Evolutionary conservation across 441 rosid species (phyloP).

Genomic region (Viola pubescens): DNA sequence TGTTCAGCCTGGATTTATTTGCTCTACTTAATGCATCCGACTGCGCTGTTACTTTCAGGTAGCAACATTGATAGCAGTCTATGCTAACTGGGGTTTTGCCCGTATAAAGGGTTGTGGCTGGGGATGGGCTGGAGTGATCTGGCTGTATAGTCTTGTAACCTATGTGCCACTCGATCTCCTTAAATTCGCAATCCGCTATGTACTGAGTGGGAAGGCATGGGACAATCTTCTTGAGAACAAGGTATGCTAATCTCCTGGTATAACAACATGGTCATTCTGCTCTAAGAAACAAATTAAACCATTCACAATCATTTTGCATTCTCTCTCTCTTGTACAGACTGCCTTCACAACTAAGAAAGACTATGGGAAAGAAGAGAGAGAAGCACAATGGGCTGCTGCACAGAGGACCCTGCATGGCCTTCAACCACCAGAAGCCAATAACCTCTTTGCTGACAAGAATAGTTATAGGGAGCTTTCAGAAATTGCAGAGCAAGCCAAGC

Average conservation of each 20-base stretch:
- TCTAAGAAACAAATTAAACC: too few species aligned
- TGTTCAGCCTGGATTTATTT: too few species aligned
- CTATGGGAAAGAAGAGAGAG: constrained; percentile 88
- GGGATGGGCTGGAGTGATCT: constrained; percentile 94
- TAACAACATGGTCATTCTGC: too few species aligned
- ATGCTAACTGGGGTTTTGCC: constrained; percentile 81
- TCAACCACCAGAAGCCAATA: constrained; percentile 54
- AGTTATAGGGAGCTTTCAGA: constrained; percentile 76
- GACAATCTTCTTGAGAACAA: constrained; percentile 73
- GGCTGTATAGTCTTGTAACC: constrained; percentile 59
- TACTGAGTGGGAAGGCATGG: constrained; percentile 83
- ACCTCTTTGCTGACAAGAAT: constrained; percentile 47
- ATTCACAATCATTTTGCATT: too few species aligned
- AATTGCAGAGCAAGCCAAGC: constrained; percentile 86
- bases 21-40: too few species aligned
- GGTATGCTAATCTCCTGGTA: constrained; percentile 25
- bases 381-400: constrained; percentile 92
- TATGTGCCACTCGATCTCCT: constrained; percentile 75
- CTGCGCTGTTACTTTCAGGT: constrained; percentile 31
- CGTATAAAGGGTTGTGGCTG: constrained; percentile 62
- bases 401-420: constrained; percentile 93
- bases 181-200: constrained; percentile 62
- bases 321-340: constrained; percentile 33
- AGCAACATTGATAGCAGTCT: constrained; percentile 69
- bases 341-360: constrained; percentile 94